Conservation (phyloP, 495 filamentous ascomycete species). For the Aspergillus ostianus region DNA sequence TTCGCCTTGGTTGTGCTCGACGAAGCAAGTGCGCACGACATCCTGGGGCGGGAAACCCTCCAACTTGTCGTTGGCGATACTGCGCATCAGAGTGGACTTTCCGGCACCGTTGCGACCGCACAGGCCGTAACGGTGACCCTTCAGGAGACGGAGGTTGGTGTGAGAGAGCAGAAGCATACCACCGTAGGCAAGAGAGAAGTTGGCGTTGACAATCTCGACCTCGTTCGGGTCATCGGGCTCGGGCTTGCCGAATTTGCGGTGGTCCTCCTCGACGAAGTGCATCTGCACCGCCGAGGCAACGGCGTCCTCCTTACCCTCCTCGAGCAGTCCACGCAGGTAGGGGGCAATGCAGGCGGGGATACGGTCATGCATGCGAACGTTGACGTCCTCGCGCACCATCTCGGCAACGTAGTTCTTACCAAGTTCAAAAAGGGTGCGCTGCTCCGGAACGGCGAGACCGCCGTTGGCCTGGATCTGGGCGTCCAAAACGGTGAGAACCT, state of each 20-base stretch:
- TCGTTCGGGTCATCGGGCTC: constrained; percentile 82
- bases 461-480: constrained; percentile 68
- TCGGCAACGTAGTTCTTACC: constrained; percentile 72
- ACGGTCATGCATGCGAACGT: constrained; percentile 73
- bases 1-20: constrained; percentile 98
- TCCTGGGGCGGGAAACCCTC: constrained; percentile 95
- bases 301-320: constrained; percentile 51
- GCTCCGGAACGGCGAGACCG: constrained; percentile 57
- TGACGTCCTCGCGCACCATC: constrained; percentile 89
- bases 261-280: constrained; percentile 75
- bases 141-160: constrained; percentile 89
- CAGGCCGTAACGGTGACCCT: constrained; percentile 95
- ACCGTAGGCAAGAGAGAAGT: constrained; percentile 97
- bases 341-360: constrained; percentile 64
- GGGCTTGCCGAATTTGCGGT: constrained; percentile 82
- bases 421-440: constrained; percentile 61
- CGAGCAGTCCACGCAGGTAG: constrained; percentile 73
- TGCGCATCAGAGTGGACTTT: constrained; percentile 97
- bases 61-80: constrained; percentile 91
- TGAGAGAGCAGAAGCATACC: constrained; percentile 97
- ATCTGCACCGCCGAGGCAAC: constrained; percentile 65
- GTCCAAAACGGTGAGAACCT: constrained; percentile 73
- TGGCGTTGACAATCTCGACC: constrained; percentile 93
- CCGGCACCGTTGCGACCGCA: constrained; percentile 96
- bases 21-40: constrained; percentile 91